Evolutionary conservation across 305 asterid species (phyloP).

Genomic region (Solanum chacoense): DNA sequence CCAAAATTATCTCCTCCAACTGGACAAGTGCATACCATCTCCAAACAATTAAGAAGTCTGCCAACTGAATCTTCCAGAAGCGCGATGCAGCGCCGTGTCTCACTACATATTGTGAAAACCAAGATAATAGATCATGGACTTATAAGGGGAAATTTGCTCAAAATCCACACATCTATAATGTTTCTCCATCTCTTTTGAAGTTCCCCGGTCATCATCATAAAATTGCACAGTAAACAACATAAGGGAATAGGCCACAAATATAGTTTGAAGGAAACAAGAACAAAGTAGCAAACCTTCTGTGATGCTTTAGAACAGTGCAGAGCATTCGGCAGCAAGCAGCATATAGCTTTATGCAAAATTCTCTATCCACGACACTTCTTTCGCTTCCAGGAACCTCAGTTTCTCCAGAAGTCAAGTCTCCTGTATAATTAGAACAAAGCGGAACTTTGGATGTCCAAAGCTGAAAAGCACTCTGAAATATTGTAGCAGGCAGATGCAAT

Average conservation of each 20-base stretch:
- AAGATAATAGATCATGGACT: conserved; percentile 8
- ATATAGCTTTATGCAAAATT: conserved; percentile 50
- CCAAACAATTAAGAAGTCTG: conserved; percentile 74
- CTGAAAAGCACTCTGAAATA: conserved; percentile 55
- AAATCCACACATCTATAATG: not conserved
- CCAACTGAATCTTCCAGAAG: conserved; percentile 74
- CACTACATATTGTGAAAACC: conserved; percentile 29
- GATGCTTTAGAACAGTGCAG: conserved; percentile 70
- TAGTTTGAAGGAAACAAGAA: not conserved
- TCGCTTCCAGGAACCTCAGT: conserved; percentile 7
- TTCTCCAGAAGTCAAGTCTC: not conserved
- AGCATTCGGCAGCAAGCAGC: conserved; percentile 73
- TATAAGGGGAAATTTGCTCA: not conserved
- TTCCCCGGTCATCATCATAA: not conserved
- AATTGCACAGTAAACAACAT: not conserved
- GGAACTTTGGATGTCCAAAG: conserved; percentile 31
- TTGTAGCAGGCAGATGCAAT: conserved; percentile 66
- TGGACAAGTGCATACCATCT: conserved; percentile 33
- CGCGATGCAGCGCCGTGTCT: conserved; percentile 45
- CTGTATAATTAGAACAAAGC: not conserved
- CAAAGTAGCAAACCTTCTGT: conserved; percentile 37
- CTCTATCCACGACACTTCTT: conserved; percentile 28
- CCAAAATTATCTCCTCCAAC: conserved; percentile 21
- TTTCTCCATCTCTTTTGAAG: not conserved
- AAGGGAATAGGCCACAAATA: not conserved